Percentiles rank a stretch among this genome's conserved stretches.
These are phyloP conservation scores for Pistacia atlantica DNA, from an alignment of 345 rosid species.

Conservation along the genomic window DNA sequence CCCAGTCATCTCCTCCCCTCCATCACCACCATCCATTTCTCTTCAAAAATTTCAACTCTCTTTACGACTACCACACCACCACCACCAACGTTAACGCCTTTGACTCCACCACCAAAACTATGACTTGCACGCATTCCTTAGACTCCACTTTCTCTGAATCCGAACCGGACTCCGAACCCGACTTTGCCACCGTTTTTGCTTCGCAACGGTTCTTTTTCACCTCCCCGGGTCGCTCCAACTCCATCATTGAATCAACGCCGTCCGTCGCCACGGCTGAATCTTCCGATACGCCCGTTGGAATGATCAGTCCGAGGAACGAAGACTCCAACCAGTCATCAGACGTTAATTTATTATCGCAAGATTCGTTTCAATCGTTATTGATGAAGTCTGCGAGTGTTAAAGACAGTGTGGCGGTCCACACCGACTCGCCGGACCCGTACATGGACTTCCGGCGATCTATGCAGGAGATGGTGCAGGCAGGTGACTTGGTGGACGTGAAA, in stretches of 20 bases:
- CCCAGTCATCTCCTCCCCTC: slow-evolving; percentile 17
- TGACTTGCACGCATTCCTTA: neutral
- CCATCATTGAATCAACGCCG: slow-evolving; percentile 67
- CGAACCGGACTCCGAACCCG: slow-evolving; percentile 43
- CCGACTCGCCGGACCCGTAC: slow-evolving; percentile 83
- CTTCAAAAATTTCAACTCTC: slow-evolving; percentile 49
- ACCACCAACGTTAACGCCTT: neutral
- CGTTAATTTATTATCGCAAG: too few relatives aligned
- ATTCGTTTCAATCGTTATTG: too few relatives aligned
- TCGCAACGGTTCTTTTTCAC: slow-evolving; percentile 92
- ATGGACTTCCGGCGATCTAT: slow-evolving; percentile 84
- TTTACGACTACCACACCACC: slow-evolving; percentile 27
- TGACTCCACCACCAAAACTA: slow-evolving; percentile 26
- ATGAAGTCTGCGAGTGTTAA: slow-evolving; percentile 16
- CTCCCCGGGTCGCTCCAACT: slow-evolving; percentile 87
- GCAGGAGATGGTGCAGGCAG: slow-evolving; percentile 97
- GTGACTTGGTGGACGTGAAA: slow-evolving; percentile 48
- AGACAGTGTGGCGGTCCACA: slow-evolving; percentile 59
- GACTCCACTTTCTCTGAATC: slow-evolving; percentile 1
- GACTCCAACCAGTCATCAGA: neutral
- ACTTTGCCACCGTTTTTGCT: slow-evolving; percentile 68
- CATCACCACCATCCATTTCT: slow-evolving; percentile 12
- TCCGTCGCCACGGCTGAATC: slow-evolving; percentile 29
- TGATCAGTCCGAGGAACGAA: neutral
- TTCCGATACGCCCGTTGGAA: slow-evolving; percentile 12